phyloP scores from a whole-genome alignment of 106 monocot genomes.

The Dendrobium huoshanense region DNA sequence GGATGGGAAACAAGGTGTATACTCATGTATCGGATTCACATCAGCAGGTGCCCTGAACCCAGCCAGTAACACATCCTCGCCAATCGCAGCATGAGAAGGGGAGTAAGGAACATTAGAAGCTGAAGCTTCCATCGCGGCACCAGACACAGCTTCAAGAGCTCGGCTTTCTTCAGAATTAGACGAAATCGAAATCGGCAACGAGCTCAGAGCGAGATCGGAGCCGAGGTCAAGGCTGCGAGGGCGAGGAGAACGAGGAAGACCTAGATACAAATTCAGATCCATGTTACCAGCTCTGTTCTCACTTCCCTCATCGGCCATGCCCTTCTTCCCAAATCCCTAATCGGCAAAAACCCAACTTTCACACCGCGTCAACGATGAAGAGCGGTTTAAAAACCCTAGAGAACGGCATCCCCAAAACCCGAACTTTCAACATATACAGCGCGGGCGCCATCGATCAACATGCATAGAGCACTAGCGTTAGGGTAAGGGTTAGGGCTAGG shows the following conservation, averaged over 20 bases:
- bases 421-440: not conserved
- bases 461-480: not conserved
- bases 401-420: not conserved
- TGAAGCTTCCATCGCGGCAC: constrained; percentile 5
- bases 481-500: not conserved
- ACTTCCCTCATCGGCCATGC: constrained; percentile 34
- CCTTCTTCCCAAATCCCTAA: not conserved
- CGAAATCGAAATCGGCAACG: constrained; percentile 19
- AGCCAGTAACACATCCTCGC: not conserved
- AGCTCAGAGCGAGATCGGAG: constrained; percentile 65
- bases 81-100: constrained; percentile 18
- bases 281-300: constrained; percentile 24
- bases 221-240: constrained; percentile 44
- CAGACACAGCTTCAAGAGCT: constrained; percentile 10
- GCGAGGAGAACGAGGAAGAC: constrained; percentile 55
- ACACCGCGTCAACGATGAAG: not conserved
- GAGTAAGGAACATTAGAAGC: constrained; percentile 30
- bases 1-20: constrained; percentile 22
- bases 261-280: constrained; percentile 86
- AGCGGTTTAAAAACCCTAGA: not conserved
- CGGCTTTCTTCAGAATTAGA: constrained; percentile 19
- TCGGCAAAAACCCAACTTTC: not conserved
- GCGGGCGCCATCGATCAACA: not conserved
- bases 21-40: constrained; percentile 11
- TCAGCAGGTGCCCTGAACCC: constrained; percentile 4